A percentile compares a stretch with the other conserved stretches of the same genome.
Evolutionary conservation across 306 rosid species (phyloP).

Genomic region (Prunus mira): DNA sequence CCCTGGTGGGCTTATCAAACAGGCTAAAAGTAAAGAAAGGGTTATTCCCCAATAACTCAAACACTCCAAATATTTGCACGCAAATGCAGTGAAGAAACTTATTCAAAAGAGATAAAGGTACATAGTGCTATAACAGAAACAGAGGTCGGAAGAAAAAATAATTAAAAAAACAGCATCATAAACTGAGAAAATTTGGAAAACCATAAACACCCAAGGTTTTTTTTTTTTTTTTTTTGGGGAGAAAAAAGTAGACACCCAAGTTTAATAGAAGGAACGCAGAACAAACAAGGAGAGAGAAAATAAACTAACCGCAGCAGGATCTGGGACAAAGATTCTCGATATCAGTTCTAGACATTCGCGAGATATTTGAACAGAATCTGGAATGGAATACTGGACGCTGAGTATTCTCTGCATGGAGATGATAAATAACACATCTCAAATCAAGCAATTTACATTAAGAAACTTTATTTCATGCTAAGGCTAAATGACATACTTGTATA

Average conservation of each 20-base stretch:
- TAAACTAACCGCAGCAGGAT: constrained; percentile 65
- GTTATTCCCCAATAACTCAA: not conserved
- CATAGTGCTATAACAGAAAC: not conserved
- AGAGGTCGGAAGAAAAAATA: not conserved
- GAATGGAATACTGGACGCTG: constrained; percentile 79
- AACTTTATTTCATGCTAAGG: constrained; percentile 14
- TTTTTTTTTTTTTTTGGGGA: too few species aligned
- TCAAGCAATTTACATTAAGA: constrained; percentile 23
- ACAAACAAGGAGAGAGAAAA: not conserved
- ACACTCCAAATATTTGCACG: not conserved
- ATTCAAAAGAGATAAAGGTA: not conserved
- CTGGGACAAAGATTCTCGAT: constrained; percentile 75
- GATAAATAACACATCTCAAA: constrained; percentile 24
- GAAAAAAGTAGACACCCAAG: not conserved
- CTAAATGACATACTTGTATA: constrained; percentile 57
- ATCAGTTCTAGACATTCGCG: constrained; percentile 66
- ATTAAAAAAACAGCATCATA: too few species aligned
- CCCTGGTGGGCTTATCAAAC: not conserved
- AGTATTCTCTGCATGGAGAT: constrained; percentile 65
- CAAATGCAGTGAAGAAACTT: not conserved
- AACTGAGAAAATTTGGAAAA: too few species aligned
- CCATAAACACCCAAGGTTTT: too few species aligned
- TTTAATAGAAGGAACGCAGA: not conserved
- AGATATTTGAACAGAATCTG: constrained; percentile 69
- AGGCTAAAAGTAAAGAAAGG: not conserved